These are phyloP conservation scores for Asterionellopsis glacialis DNA, from an alignment of 108 stramenopile genomes.

Conservation along the genomic window DNA sequence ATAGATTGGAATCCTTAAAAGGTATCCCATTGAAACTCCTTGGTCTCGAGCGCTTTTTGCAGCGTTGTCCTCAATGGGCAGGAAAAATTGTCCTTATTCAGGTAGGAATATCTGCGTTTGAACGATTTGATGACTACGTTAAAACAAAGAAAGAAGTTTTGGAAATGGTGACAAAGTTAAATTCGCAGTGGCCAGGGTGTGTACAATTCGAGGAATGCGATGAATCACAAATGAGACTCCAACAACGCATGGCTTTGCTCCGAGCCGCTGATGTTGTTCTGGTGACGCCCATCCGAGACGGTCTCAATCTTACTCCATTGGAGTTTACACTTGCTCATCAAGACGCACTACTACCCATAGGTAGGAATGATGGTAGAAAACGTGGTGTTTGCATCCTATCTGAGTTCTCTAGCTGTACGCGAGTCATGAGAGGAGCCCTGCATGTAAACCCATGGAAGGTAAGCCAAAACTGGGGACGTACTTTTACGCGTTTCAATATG, in stretches of 20 bases:
- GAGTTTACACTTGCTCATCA: constrained; percentile 96
- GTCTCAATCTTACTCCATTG: constrained; percentile 92
- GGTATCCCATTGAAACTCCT: constrained; percentile 95
- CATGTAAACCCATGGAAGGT: constrained; percentile 91
- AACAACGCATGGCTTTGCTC: constrained; percentile 84
- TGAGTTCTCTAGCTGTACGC: constrained; percentile 86
- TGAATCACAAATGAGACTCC: constrained; percentile 69
- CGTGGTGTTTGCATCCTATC: constrained; percentile 89
- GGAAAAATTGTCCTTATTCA: constrained; percentile 95
- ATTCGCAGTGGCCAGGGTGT: constrained; percentile 78
- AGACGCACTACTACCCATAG: constrained; percentile 75
- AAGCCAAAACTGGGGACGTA: neutral
- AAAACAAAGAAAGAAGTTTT: constrained; percentile 72
- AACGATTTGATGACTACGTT: constrained; percentile 85
- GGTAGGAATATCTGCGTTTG: constrained; percentile 85
- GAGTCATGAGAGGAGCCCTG: constrained; percentile 95
- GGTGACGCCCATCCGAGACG: constrained; percentile 94
- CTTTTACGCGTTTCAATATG: neutral
- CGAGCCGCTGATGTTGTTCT: constrained; percentile 82
- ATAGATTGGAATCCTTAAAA: constrained; percentile 92
- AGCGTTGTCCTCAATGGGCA: constrained; percentile 83
- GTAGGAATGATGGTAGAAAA: constrained; percentile 66
- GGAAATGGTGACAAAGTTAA: constrained; percentile 78
- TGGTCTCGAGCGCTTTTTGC: constrained; percentile 88
- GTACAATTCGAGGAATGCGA: constrained; percentile 86